These are phyloP conservation scores for Oidiodendron maius DNA, from an alignment of 495 filamentous ascomycete species.

Conservation along the genomic window DNA sequence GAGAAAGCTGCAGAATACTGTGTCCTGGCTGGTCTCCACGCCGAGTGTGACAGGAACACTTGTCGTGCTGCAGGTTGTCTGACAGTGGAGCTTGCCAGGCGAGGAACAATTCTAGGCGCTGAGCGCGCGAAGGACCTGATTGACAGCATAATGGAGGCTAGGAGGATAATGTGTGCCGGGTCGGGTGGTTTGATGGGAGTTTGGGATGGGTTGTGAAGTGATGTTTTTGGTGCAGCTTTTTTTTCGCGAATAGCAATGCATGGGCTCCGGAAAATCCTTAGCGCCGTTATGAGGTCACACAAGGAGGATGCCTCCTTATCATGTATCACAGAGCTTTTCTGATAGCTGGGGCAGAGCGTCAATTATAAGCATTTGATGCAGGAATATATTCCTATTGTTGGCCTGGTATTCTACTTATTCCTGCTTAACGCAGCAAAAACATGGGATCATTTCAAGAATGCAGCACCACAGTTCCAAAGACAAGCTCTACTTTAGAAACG, in stretches of 20 bases:
- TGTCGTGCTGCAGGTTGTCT: constrained; percentile 39
- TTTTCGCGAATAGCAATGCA: constrained; percentile 4
- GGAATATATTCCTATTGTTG: too few species aligned
- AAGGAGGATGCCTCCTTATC: background rate
- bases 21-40: constrained; percentile 44
- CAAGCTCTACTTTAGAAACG: too few species aligned
- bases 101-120: constrained; percentile 60
- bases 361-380: too few species aligned
- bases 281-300: background rate
- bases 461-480: too few species aligned
- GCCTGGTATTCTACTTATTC: too few species aligned
- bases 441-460: too few species aligned
- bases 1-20: constrained; percentile 67
- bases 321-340: background rate
- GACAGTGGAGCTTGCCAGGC: constrained; percentile 48
- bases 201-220: constrained; percentile 1
- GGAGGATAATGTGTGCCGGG: background rate
- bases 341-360: background rate
- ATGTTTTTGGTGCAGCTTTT: constrained; percentile 5
- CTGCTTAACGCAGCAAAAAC: too few species aligned
- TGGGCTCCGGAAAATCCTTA: background rate
- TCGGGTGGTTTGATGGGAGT: constrained; percentile 1
- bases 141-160: constrained; percentile 61
- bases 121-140: constrained; percentile 66
- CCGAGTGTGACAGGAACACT: constrained; percentile 37